Conservation (phyloP, 306 rosid genomes). For the Nissolia schottii region DNA sequence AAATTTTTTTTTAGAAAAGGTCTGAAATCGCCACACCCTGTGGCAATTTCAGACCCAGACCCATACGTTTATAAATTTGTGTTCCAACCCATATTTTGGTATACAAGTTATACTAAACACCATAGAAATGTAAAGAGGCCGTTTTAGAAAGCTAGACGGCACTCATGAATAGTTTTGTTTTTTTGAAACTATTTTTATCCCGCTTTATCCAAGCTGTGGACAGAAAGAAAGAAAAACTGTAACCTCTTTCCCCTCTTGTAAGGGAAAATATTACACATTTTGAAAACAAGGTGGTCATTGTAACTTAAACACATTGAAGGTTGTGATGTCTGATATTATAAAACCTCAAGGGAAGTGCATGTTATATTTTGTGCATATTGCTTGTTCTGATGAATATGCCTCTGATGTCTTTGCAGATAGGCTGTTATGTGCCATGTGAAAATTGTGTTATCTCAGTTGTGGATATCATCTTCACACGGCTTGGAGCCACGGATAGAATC, state of each 20-base stretch:
- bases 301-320: neutral
- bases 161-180: neutral
- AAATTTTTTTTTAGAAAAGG: too few relatives aligned
- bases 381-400: slow-evolving; percentile 8
- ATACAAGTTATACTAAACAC: too few relatives aligned
- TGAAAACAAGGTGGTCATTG: neutral
- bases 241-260: neutral
- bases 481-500: slow-evolving; percentile 96
- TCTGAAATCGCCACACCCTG: too few relatives aligned
- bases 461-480: slow-evolving; percentile 90
- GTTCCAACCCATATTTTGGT: too few relatives aligned
- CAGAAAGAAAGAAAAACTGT: neutral
- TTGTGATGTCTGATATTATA: neutral
- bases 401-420: slow-evolving; percentile 63
- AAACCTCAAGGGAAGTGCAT: slow-evolving; percentile 2
- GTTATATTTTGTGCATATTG: neutral
- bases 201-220: neutral
- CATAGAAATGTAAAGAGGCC: too few relatives aligned
- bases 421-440: slow-evolving; percentile 90
- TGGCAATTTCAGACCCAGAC: too few relatives aligned
- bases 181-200: neutral
- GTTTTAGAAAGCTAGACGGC: neutral
- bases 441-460: slow-evolving; percentile 67
- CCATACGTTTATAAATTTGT: too few relatives aligned
- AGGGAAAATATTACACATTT: slow-evolving; percentile 5